A percentile compares a stretch with the other conserved stretches of the same genome.
Evolutionary conservation across 73 alveolate genomes (phyloP).

Genomic region (Paramecium pentaurelia): DNA sequence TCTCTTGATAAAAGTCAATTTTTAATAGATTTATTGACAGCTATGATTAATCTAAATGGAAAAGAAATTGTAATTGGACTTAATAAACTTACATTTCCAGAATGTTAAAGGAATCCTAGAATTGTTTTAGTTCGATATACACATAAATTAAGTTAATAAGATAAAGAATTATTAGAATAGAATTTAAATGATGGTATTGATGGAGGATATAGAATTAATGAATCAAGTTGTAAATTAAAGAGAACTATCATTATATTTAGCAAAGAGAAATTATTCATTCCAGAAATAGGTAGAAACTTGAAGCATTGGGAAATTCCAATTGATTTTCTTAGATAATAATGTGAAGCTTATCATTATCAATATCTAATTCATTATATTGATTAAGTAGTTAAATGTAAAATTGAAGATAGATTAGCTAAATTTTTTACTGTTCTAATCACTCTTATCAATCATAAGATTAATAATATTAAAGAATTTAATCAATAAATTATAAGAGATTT

Average conservation of each 20-base stretch:
- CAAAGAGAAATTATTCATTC: neutral
- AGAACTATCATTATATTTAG: neutral
- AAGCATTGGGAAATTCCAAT: slow-evolving; percentile 41
- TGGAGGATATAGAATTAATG: neutral
- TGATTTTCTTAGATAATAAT: neutral
- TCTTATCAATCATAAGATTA: neutral
- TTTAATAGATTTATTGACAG: neutral
- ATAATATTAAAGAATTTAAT: neutral
- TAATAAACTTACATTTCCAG: slow-evolving; percentile 16
- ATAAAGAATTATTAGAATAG: neutral
- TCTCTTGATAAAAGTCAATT: neutral
- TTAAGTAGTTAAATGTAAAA: neutral
- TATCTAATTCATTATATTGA: slow-evolving; percentile 23
- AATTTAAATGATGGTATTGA: neutral
- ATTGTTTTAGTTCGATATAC: neutral
- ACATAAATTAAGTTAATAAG: neutral
- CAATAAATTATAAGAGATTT: neutral
- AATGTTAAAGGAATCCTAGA: neutral
- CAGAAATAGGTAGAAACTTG: neutral
- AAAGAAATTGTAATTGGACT: neutral
- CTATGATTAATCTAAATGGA: neutral
- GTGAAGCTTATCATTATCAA: neutral
- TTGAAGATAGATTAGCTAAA: neutral
- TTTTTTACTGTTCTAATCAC: neutral
- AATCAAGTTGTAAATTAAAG: neutral